These are phyloP conservation scores for Stephanodiscus minutulus DNA, from an alignment of 108 stramenopile species.

Conservation along the genomic window DNA sequence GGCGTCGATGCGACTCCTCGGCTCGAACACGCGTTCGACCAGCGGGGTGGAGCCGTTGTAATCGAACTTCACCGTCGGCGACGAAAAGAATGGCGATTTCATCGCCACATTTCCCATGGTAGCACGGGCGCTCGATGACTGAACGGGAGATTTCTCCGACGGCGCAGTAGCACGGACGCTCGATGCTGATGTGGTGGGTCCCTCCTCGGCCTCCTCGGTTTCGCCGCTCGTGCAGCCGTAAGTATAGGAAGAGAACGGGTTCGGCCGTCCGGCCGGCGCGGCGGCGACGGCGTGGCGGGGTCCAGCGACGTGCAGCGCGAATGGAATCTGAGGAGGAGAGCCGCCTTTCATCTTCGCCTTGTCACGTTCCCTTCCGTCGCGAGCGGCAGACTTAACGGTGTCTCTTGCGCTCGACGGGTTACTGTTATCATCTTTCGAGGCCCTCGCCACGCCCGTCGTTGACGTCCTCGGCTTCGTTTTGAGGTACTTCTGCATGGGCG, in stretches of 20 bases:
- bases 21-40: not conserved
- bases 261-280: not conserved
- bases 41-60: slow-evolving; percentile 13
- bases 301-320: not conserved
- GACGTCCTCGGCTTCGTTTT: not conserved
- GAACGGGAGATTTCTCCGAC: not conserved
- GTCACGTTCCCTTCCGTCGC: not conserved
- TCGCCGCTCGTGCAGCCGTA: not conserved
- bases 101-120: not conserved
- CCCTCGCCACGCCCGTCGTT: not conserved
- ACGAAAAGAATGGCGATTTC: slow-evolving; percentile 25
- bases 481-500: slow-evolving; percentile 2
- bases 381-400: not conserved
- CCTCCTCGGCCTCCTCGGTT: slow-evolving; percentile 2
- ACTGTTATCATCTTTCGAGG: not conserved
- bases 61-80: slow-evolving; percentile 38
- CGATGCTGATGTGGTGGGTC: no score
- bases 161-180: no score
- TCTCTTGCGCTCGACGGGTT: not conserved
- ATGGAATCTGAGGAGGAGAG: not conserved
- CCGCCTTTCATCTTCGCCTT: not conserved
- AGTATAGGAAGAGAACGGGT: slow-evolving; percentile 24
- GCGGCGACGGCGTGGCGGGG: not conserved
- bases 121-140: slow-evolving; percentile 9
- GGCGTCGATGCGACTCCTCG: not conserved